Base-by-base conservation (phyloP, 2,329 filamentous ascomycete species). In the Epichloe coenophiala region DNA sequence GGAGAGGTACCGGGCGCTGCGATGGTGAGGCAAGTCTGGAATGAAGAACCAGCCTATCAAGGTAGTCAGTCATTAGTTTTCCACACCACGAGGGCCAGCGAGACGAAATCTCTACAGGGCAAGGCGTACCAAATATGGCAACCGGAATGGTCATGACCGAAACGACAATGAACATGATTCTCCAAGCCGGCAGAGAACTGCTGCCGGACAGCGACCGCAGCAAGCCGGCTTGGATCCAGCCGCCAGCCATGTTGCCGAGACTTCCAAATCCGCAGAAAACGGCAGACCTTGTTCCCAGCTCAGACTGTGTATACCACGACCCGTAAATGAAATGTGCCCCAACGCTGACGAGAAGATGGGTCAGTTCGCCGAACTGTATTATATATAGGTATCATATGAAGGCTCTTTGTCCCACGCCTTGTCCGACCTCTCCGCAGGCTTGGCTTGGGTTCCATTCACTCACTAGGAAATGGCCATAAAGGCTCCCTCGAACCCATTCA, bases 321-420 rank as follows among this genome's bases (percentile, higher is more conserved):
- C 65, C 69, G 43, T 70, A 68, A 31, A 71, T 68, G 51, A 71
- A 71, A 43, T 71, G 68, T 0, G 67, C 70, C 0, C 69, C 69
- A 1, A 69, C 66, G 48, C 63, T 67, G 27, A 17, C 1, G n/a
- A n/a, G n/a, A 15, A 47, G 53, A 48, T 15, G 9, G 12, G 37
- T 27, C 13, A 19, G 40, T 33, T 12, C 9, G 19, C 2, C 41
- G 8, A 31, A 9, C 4, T 31, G 7, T 4, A 31, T 4, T 31
- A 9, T 4, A 31, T 19, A 19, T 2, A 19, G 19, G 19, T 19
- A 19, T 19, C 19, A 19, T 19, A 19, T 19, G 2, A 19, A 19
- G 27, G 3, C 27, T 31, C 3, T 31, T 9, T 31, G 27, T 31
- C 27, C 27, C 27, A 31, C 27, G 27, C 27, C 27, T 31, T n/a